Evolutionary conservation across 345 rosid species (phyloP).

Genomic region (Camelina sativa): DNA sequence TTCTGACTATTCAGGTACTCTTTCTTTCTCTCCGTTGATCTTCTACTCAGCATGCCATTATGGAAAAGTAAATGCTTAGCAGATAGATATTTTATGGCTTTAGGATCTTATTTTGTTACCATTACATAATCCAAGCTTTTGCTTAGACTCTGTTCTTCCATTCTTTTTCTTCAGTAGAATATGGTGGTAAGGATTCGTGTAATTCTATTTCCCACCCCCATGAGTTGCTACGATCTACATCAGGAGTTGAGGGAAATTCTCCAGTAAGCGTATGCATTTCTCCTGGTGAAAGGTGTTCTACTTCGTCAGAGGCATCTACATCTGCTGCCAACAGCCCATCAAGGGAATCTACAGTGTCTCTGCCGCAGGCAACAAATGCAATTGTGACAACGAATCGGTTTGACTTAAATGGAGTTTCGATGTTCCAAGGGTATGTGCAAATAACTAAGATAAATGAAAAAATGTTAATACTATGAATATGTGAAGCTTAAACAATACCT

Average conservation of each 20-base stretch:
- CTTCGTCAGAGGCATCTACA: constrained; percentile 58
- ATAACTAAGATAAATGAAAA: constrained; percentile 7
- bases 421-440: constrained; percentile 76
- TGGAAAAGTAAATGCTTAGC: neutral
- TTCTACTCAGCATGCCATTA: neutral
- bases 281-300: constrained; percentile 50
- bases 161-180: constrained; percentile 51
- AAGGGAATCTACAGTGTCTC: constrained; percentile 47
- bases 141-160: constrained; percentile 7
- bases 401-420: constrained; percentile 60
- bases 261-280: constrained; percentile 46
- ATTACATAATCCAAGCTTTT: constrained; percentile 3
- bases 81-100: neutral
- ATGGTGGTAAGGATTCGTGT: constrained; percentile 57
- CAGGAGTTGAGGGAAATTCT: constrained; percentile 43
- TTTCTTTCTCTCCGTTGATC: constrained; percentile 13
- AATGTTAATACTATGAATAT: constrained; percentile 8
- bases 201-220: constrained; percentile 50
- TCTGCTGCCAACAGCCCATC: constrained; percentile 46
- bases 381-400: constrained; percentile 54
- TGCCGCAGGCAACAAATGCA: constrained; percentile 48
- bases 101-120: neutral
- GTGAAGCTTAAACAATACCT: constrained; percentile 12
- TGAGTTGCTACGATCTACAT: constrained; percentile 60
- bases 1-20: constrained; percentile 58